Percentiles rank a stretch among this genome's conserved stretches.
These are phyloP conservation scores for Boechera stricta DNA, from an alignment of 345 rosid genomes.

Conservation along the genomic window DNA sequence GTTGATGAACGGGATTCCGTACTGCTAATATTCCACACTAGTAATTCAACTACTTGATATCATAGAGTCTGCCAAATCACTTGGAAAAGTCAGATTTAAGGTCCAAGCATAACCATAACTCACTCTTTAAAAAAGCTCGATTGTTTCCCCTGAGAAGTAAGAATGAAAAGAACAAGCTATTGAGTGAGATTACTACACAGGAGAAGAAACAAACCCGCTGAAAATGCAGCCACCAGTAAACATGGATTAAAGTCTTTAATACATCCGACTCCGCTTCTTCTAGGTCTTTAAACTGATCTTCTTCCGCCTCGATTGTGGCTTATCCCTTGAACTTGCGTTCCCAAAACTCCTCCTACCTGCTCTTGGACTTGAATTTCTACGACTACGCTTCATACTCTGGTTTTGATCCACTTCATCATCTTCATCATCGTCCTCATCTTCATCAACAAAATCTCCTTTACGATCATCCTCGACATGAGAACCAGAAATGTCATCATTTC, in stretches of 20 bases:
- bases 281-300: constrained; percentile 40
- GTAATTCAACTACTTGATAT: not conserved
- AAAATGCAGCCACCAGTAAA: constrained; percentile 18
- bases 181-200: constrained; percentile 11
- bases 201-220: constrained; percentile 24
- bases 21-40: constrained; percentile 4
- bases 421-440: constrained; percentile 34
- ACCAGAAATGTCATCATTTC: constrained; percentile 50
- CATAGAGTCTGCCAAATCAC: not conserved
- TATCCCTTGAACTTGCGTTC: constrained; percentile 37
- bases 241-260: constrained; percentile 13
- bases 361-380: constrained; percentile 38
- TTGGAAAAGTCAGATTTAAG: constrained; percentile 6
- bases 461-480: constrained; percentile 45
- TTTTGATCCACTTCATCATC: constrained; percentile 44
- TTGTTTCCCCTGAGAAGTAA: not conserved
- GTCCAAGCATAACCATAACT: constrained; percentile 7
- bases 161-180: not conserved
- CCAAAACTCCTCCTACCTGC: constrained; percentile 34
- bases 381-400: constrained; percentile 33
- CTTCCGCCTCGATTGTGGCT: constrained; percentile 39
- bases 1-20: not conserved
- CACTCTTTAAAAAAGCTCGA: not conserved
- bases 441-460: constrained; percentile 38
- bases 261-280: constrained; percentile 37